Conservation (phyloP, 192 early-diverging fungal species). For the Entomortierella beljakovae region DNA sequence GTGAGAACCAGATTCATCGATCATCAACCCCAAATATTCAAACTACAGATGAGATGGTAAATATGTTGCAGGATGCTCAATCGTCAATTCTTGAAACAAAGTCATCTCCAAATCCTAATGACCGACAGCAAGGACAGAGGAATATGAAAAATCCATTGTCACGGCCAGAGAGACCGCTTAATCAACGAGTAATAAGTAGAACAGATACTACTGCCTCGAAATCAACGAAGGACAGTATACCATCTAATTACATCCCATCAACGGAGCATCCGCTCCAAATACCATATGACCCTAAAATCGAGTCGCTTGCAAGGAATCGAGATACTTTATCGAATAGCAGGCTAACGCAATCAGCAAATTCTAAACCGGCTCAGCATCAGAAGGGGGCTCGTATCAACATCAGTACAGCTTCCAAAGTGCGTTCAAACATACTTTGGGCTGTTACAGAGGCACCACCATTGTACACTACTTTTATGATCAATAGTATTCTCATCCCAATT, state of each 20-base stretch:
- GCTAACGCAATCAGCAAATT: background rate
- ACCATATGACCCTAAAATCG: background rate
- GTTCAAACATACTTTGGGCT: conserved; percentile 1
- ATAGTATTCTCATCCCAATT: conserved; percentile 29
- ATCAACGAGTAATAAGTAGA: background rate
- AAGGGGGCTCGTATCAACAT: background rate
- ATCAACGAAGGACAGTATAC: background rate
- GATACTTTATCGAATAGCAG: background rate
- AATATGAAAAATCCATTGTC: background rate
- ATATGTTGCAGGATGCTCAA: conserved; percentile 45
- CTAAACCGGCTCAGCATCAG: background rate
- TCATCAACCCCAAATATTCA: conserved; percentile 53
- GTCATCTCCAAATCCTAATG: background rate
- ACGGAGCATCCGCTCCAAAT: conserved; percentile 17
- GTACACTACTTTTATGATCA: conserved; percentile 32
- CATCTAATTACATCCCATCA: conserved; percentile 9
- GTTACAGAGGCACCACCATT: conserved; percentile 23
- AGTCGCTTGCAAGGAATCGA: background rate
- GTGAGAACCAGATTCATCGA: conserved; percentile 16
- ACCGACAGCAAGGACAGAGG: background rate
- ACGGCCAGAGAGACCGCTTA: conserved; percentile 9
- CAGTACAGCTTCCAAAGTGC: background rate
- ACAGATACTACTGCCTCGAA: background rate
- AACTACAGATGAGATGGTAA: conserved; percentile 44
- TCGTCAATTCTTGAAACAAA: conserved; percentile 15